Percentiles rank a stretch among this genome's conserved stretches.
Conservation (phyloP, 306 rosid genomes). For the Casuarina glauca region DNA sequence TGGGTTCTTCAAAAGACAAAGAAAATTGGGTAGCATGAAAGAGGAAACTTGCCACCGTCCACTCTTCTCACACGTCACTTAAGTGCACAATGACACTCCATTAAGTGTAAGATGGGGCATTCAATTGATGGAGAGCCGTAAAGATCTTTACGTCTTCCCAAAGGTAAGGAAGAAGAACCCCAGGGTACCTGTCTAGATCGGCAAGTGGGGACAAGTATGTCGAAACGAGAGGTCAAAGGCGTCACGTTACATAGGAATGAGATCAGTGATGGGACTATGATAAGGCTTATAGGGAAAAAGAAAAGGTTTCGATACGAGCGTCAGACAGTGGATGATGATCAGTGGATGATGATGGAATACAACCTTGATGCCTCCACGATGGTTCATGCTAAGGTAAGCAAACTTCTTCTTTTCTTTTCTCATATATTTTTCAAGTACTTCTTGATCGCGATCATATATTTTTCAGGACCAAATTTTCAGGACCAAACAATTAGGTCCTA, state of each 20-base stretch:
- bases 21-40: too few species aligned
- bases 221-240: background rate
- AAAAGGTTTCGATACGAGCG: background rate
- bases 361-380: background rate
- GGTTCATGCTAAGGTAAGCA: background rate
- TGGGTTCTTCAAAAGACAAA: too few species aligned
- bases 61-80: too few species aligned
- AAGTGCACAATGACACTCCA: too few species aligned
- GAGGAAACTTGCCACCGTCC: too few species aligned
- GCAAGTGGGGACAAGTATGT: background rate
- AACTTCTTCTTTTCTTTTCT: too few species aligned
- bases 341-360: background rate
- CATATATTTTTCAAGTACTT: too few species aligned
- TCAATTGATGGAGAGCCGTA: background rate
- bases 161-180: background rate
- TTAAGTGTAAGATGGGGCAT: too few species aligned
- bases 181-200: background rate
- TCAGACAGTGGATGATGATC: background rate
- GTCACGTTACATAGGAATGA: background rate
- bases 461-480: too few species aligned
- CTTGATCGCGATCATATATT: too few species aligned
- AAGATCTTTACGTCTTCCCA: background rate
- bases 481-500: too few species aligned
- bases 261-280: background rate
- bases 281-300: background rate